Evolutionary conservation across 148 eudicot species (phyloP).

Genomic region (Polygonum maritimum): DNA sequence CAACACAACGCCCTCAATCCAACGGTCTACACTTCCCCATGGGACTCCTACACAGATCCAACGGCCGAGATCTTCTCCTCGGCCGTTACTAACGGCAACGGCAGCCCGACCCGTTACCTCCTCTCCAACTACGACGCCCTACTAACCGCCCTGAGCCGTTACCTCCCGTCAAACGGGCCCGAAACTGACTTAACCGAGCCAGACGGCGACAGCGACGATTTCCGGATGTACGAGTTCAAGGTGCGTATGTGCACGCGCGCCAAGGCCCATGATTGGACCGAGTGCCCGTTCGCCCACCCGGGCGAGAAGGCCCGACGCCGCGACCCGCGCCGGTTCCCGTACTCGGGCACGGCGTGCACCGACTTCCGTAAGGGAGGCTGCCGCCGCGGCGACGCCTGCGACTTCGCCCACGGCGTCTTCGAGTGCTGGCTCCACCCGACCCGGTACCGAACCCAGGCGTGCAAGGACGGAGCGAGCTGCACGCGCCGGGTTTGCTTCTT

Average conservation of each 20-base stretch:
- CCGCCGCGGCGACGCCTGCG: conserved; percentile 58
- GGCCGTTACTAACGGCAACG: neutral
- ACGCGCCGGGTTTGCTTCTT: conserved; percentile 73
- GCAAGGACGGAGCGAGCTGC: conserved; percentile 65
- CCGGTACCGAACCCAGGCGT: conserved; percentile 73
- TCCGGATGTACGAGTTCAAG: conserved; percentile 88
- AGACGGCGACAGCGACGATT: conserved; percentile 19
- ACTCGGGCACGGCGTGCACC: conserved; percentile 62
- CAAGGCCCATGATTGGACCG: conserved; percentile 90
- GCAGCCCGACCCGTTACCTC: neutral
- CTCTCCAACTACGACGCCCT: neutral
- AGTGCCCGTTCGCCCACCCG: conserved; percentile 82
- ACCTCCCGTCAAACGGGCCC: conserved; percentile 4
- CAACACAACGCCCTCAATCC: neutral
- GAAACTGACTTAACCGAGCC: neutral
- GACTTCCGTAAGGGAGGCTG: conserved; percentile 69
- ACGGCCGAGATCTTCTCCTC: conserved; percentile 4
- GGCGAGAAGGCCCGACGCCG: conserved; percentile 87
- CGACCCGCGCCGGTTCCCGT: conserved; percentile 58
- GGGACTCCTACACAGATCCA: neutral
- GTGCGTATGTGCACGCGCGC: conserved; percentile 70
- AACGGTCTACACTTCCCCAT: conserved; percentile 1
- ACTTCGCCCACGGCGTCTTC: conserved; percentile 79
- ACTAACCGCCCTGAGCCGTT: conserved; percentile 8
- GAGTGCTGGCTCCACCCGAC: conserved; percentile 94